phyloP scores from a whole-genome alignment of 2,329 filamentous ascomycete species.

The Didymella keratinophila region DNA sequence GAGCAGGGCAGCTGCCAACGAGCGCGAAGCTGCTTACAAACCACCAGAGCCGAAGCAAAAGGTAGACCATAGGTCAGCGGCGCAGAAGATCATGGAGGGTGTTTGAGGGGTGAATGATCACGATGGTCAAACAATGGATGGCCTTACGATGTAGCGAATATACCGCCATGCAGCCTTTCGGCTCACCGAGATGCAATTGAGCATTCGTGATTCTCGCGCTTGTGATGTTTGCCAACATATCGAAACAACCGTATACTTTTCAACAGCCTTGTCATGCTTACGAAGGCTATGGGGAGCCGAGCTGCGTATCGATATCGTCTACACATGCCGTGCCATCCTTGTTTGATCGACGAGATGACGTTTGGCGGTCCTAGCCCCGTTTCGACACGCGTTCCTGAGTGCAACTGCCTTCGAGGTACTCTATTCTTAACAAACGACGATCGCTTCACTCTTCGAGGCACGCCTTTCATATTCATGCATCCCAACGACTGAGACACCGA shows the following conservation, averaged over 20 bases:
- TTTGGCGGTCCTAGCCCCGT: conserved; percentile 25
- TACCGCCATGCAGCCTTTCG: not conserved
- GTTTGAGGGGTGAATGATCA: conserved; percentile 4
- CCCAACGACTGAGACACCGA: conserved; percentile 24
- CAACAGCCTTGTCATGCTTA: not conserved
- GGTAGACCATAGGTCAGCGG: conserved; percentile 18
- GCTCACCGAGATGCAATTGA: not conserved
- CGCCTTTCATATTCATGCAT: conserved; percentile 19
- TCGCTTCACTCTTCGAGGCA: conserved; percentile 11
- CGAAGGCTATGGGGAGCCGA: conserved; percentile 1
- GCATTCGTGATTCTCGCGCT: not conserved
- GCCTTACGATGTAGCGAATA: conserved; percentile 1
- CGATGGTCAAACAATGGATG: not conserved
- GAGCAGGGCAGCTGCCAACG: conserved; percentile 16
- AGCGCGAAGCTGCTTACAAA: conserved; percentile 13
- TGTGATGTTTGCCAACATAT: not conserved
- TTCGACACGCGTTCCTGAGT: conserved; percentile 30
- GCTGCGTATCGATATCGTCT: conserved; percentile 19
- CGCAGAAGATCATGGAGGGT: conserved; percentile 22
- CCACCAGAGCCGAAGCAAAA: conserved; percentile 14
- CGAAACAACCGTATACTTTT: not conserved
- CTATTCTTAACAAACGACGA: conserved; percentile 9
- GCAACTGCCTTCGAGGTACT: conserved; percentile 14
- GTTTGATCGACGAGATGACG: conserved; percentile 35
- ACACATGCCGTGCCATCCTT: conserved; percentile 16